Evolutionary conservation across 805 yeast genomes (phyloP), one percentile per base, ranked within the genome.

Genomic region (Kodamaea fukazawae): DNA sequence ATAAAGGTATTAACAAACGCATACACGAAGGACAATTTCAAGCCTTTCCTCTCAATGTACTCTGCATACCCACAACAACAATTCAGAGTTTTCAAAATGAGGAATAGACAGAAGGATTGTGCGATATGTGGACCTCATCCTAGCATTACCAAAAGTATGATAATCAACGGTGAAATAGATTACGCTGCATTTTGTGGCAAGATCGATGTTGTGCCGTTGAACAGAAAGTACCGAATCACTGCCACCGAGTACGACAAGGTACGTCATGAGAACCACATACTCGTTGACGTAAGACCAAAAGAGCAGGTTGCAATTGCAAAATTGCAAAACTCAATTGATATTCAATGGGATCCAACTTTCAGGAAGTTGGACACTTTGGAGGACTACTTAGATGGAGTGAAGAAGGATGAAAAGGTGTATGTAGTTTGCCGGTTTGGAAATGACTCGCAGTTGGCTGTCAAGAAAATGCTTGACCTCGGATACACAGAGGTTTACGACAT

Each of bases 361-460:
- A 61, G 56, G 36, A 57, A 58, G 41, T 20, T 45, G 5, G 60
- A 58, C 8, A 38, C 41, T 10, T 44, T 59, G 13, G 55, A 54
- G 26, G 41, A 44, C 4, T 42, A 42, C 18, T 41, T 65, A 2
- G 45, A 50, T 35, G 53, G 51, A 22, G 51, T 48, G 13, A 35
- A 46, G 3, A 27, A 15, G n/a, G 13, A 25, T 15, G 60, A 53
- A 41, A 49, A 47, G 3, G 57, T 85, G 0, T 74, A 71, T 40
- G 84, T 88, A 0, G 68, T 91, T 13, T 93, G 99, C 60, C 71
- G 97, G 23, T 81, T 72, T 54, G 99, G 99, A 7, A 89, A 87
- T 58, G 98, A 93, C 57, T 90, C 98, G 0, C 89, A 86, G 52
- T 59, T 79, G 12, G 95, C 96, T 0, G 81, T 85, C 1, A 60